phyloP scores from a whole-genome alignment of 164 flowering plant genomes.

The Brasenia schreberi region DNA sequence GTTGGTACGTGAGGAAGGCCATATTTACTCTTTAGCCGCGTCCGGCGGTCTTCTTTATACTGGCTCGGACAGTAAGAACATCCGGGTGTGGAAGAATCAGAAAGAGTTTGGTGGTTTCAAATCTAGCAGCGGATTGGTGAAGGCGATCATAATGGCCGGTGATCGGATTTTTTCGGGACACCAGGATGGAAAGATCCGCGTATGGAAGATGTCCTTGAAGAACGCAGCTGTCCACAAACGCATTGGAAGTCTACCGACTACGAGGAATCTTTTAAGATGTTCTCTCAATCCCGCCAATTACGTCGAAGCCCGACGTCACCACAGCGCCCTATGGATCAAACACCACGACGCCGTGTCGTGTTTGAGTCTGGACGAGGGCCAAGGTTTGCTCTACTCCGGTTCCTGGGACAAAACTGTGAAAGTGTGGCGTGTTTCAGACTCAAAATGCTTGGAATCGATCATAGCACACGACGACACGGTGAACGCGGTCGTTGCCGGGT shows the following conservation, averaged over 20 bases:
- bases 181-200: constrained; percentile 78
- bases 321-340: constrained; percentile 58
- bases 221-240: constrained; percentile 37
- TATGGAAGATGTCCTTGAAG: constrained; percentile 52
- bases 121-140: constrained; percentile 70
- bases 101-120: constrained; percentile 63
- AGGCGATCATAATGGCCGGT: constrained; percentile 60
- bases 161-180: constrained; percentile 80
- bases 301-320: constrained; percentile 38
- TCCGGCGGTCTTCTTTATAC: constrained; percentile 58
- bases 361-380: constrained; percentile 50
- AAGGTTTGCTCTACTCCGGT: constrained; percentile 55
- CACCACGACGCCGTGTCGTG: constrained; percentile 81
- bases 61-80: constrained; percentile 94
- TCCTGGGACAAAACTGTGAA: constrained; percentile 87
- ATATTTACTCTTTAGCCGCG: constrained; percentile 67
- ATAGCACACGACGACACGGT: constrained; percentile 81
- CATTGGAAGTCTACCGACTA: constrained; percentile 47
- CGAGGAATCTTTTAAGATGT: constrained; percentile 48
- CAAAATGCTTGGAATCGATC: constrained; percentile 70
- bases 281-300: constrained; percentile 64
- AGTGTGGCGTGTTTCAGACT: constrained; percentile 59
- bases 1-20: constrained; percentile 77
- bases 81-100: constrained; percentile 72
- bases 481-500: constrained; percentile 50